Base-by-base conservation (phyloP, 2,329 filamentous ascomycete genomes). In the Ophiocordyceps polyrhachis-furcata region DNA sequence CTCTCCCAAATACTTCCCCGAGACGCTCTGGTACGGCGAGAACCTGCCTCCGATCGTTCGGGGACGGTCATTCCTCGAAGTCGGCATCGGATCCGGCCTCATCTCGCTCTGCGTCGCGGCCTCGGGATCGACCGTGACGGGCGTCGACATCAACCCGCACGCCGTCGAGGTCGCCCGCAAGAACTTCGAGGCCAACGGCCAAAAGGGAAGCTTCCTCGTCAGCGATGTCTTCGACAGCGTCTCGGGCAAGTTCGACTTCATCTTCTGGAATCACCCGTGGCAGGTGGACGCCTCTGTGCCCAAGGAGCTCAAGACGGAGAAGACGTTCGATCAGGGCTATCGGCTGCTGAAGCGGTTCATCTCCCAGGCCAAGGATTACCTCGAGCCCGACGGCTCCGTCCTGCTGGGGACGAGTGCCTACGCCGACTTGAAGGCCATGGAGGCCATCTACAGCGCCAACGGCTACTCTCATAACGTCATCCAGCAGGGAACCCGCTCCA, bases 261-360 rank as follows among this genome's bases (percentile, higher is more conserved):
- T 44, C 35, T 43, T 47, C 43, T 45, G 43, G 37, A 15, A 53
- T 15, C 45, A 46, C 25, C 45, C 45, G 15, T 46, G 45, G 45
- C 45, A 46, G 41, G 13, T 29, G 6, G 41, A 43, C 5, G 21
- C 31, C 2, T 13, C n/a, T 2, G 23, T 46, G 9, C 32, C 41
- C 14, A 17, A 43, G 15, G 45, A 46, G 41, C 32, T 46, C 17
- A 43, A 43, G 41, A 43, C 45, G 19, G 45, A 46, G n/a, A 46
- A 43, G 35, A 46, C 45, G 12, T 40, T 46, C 17, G 45, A 46
- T 15, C 23, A 40, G 19, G 45, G 35, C n/a, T 46, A 46, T 29
- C 14, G 29, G 15, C 35, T 46, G 19, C 15, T 46, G 23, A 43
- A 41, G 41, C 41, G 45, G 4, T 46, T 43, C 21, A 20, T 42